A percentile compares a stretch with the other conserved stretches of the same genome.
Conservation (phyloP, 2,329 filamentous ascomycete species). For the Colletotrichum agaves region DNA sequence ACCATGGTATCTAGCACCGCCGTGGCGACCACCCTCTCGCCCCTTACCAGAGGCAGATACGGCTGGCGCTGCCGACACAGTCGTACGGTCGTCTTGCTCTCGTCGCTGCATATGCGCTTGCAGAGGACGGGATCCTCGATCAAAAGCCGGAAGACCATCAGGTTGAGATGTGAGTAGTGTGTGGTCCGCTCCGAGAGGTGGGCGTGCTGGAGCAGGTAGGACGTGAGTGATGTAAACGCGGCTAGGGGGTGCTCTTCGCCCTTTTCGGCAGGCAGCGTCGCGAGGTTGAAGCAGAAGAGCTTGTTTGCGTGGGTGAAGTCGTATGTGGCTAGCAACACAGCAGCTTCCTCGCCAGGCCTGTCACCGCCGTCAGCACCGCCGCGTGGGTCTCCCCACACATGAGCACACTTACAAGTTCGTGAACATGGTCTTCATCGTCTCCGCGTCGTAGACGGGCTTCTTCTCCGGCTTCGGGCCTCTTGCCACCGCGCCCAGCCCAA, state of each 20-base stretch:
- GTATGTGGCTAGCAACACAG: constrained; percentile 85
- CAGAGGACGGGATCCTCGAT: constrained; percentile 86
- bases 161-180: constrained; percentile 84
- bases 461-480: constrained; percentile 73
- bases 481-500: constrained; percentile 82
- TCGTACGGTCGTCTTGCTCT: constrained; percentile 78
- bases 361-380: constrained; percentile 40
- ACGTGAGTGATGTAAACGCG: constrained; percentile 86
- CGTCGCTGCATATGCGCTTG: constrained; percentile 85
- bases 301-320: constrained; percentile 97
- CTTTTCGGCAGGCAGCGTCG: constrained; percentile 72
- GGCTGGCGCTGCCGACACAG: constrained; percentile 91
- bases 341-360: constrained; percentile 82
- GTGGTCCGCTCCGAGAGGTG: constrained; percentile 83
- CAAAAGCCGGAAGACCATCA: constrained; percentile 86
- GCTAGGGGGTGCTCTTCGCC: constrained; percentile 79
- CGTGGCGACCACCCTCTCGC: constrained; percentile 78
- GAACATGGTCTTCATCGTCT: constrained; percentile 86
- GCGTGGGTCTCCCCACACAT: neutral
- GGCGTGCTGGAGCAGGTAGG: constrained; percentile 93
- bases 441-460: constrained; percentile 73
- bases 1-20: constrained; percentile 87
- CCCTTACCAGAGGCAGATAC: constrained; percentile 78
- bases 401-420: constrained; percentile 72
- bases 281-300: constrained; percentile 87